Evolutionary conservation across 148 eudicot species (phyloP).

Genomic region (Arbutus unedo): DNA sequence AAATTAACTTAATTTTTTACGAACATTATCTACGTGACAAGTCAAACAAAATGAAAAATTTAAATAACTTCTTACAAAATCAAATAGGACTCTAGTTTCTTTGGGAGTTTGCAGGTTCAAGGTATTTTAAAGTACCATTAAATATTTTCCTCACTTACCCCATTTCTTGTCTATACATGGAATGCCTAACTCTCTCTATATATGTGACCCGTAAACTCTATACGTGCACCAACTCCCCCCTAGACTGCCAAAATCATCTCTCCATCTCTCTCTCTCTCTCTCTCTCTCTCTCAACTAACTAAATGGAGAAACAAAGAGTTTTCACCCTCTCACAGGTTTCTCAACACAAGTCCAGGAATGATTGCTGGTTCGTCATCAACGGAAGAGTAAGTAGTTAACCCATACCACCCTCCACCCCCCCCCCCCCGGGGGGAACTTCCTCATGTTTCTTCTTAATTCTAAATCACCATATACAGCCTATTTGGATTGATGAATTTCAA

Average conservation of each 20-base stretch:
- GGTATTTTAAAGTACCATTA: no score
- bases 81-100: no score
- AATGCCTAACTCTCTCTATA: not conserved
- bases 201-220: not conserved
- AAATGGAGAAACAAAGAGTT: conserved; percentile 22
- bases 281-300: not conserved
- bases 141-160: no score
- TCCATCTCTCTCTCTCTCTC: not conserved
- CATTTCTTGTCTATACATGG: no score
- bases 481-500: no score
- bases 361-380: conserved; percentile 45
- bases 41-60: no score
- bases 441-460: not conserved
- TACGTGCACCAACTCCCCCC: not conserved
- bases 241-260: not conserved
- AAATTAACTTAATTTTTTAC: no score
- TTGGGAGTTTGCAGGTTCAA: no score
- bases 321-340: conserved; percentile 36
- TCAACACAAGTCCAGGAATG: conserved; percentile 41
- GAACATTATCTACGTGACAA: no score
- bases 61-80: no score
- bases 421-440: no score
- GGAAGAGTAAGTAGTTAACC: conserved; percentile 28
- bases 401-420: not conserved
- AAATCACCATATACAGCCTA: not conserved